Conservation (phyloP, 1,139 yeast genomes). For the Magnusiomyces paraingens region DNA sequence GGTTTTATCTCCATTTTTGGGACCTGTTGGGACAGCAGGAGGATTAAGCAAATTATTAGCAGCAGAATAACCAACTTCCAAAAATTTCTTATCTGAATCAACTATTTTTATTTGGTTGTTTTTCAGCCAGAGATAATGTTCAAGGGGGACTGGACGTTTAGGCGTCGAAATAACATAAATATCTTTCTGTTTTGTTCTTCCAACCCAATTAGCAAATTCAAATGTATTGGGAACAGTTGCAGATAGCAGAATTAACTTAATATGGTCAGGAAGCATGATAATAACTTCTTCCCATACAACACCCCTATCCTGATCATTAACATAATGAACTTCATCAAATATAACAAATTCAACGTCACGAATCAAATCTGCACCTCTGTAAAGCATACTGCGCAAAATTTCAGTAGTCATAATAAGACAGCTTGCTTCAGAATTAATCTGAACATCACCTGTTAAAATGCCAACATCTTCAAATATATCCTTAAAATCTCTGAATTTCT, state of each 20-base stretch:
- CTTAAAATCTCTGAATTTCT: slow-evolving; percentile 85
- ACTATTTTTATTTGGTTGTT: slow-evolving; percentile 62
- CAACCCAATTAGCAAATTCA: slow-evolving; percentile 98
- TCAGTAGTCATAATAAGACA: slow-evolving; percentile 98
- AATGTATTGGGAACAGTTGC: slow-evolving; percentile 97
- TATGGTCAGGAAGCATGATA: slow-evolving; percentile 90
- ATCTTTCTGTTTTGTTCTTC: slow-evolving; percentile 91
- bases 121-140: slow-evolving; percentile 77
- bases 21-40: slow-evolving; percentile 35
- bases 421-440: slow-evolving; percentile 93
- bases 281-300: slow-evolving; percentile 99
- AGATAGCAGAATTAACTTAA: slow-evolving; percentile 49
- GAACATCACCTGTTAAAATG: slow-evolving; percentile 95
- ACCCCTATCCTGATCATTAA: slow-evolving; percentile 94
- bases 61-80: slow-evolving; percentile 54
- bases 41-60: slow-evolving; percentile 48
- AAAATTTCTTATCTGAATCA: slow-evolving; percentile 63
- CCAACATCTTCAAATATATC: slow-evolving; percentile 97
- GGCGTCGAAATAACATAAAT: slow-evolving; percentile 94
- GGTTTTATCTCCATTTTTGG: neutral
- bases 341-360: slow-evolving; percentile 97
- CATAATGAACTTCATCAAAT: slow-evolving; percentile 93
- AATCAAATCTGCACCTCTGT: slow-evolving; percentile 90
- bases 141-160: slow-evolving; percentile 92
- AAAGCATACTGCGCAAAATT: slow-evolving; percentile 85